Percentiles rank a stretch among this genome's conserved stretches.
Conservation (phyloP, 2,329 filamentous ascomycete genomes). For the Ophiostoma triangulosporum region DNA sequence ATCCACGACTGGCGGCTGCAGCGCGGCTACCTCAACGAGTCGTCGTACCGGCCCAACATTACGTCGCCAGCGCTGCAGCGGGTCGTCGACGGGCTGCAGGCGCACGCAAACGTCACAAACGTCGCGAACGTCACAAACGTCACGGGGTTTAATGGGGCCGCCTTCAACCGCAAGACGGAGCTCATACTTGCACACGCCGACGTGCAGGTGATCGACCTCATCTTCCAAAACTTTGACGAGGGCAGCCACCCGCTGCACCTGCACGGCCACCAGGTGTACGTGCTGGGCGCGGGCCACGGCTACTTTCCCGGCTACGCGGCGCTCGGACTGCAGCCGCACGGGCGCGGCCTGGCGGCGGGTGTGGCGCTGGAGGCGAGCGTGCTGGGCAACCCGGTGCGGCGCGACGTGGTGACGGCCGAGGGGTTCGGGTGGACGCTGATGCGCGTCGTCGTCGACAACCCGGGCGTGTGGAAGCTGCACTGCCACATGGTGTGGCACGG, state of each 20-base stretch:
- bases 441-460: constrained; percentile 35
- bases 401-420: constrained; percentile 32
- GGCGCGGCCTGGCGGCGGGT: constrained; percentile 23
- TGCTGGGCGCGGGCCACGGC: constrained; percentile 49
- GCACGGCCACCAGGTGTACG: constrained; percentile 31
- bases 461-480: constrained; percentile 30
- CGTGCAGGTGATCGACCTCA: constrained; percentile 53
- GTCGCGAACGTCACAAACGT: constrained; percentile 33
- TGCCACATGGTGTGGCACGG: constrained; percentile 28
- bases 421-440: constrained; percentile 36
- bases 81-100: constrained; percentile 29
- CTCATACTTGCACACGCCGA: constrained; percentile 50
- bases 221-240: constrained; percentile 31
- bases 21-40: constrained; percentile 44
- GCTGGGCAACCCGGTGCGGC: constrained; percentile 29
- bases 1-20: constrained; percentile 45
- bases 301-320: constrained; percentile 31
- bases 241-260: constrained; percentile 17
- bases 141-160: constrained; percentile 32
- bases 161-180: constrained; percentile 27
- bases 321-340: constrained; percentile 21
- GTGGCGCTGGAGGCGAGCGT: constrained; percentile 23
- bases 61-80: constrained; percentile 36
- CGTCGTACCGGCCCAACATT: constrained; percentile 37
- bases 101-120: constrained; percentile 34